phyloP scores from a whole-genome alignment of 176 grass and related monocot species.

The Miscanthus lutarioriparius region DNA sequence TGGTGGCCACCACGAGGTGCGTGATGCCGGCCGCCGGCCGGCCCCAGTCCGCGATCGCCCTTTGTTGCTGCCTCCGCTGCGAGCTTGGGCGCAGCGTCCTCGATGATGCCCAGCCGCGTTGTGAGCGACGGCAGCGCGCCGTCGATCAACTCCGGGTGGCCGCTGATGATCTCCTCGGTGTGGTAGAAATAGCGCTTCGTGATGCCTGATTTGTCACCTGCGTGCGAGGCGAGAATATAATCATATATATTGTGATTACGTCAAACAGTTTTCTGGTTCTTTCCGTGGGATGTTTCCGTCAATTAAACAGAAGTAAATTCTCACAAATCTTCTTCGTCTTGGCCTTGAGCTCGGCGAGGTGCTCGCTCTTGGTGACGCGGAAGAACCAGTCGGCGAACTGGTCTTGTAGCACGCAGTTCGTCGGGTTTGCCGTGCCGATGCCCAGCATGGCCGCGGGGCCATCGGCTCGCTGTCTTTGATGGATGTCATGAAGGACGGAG shows the following conservation, averaged over 20 bases:
- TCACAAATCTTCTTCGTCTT: conserved; percentile 64
- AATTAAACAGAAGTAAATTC: background rate
- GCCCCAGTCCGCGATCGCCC: conserved; percentile 51
- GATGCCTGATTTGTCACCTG: conserved; percentile 33
- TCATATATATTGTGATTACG: no score
- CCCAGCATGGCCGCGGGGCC: conserved; percentile 50
- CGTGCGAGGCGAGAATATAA: background rate
- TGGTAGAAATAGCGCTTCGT: conserved; percentile 41
- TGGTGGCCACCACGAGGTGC: conserved; percentile 41
- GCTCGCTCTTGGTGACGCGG: conserved; percentile 57
- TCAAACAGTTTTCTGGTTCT: no score
- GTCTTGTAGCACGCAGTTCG: conserved; percentile 44
- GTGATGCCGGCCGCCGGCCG: conserved; percentile 36
- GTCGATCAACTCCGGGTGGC: conserved; percentile 18
- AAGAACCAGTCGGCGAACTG: conserved; percentile 64
- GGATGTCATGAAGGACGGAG: background rate
- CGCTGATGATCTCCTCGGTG: conserved; percentile 3
- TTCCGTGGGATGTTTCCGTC: background rate
- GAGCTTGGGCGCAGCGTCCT: conserved; percentile 28
- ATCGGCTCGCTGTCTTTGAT: conserved; percentile 24
- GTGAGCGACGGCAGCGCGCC: conserved; percentile 25
- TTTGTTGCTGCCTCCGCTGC: conserved; percentile 28
- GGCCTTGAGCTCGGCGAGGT: conserved; percentile 56
- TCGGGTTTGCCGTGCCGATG: conserved; percentile 53
- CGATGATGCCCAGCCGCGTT: conserved; percentile 13